phyloP scores from a whole-genome alignment of 176 grass and related monocot species.

The Tuctoria greenei region DNA sequence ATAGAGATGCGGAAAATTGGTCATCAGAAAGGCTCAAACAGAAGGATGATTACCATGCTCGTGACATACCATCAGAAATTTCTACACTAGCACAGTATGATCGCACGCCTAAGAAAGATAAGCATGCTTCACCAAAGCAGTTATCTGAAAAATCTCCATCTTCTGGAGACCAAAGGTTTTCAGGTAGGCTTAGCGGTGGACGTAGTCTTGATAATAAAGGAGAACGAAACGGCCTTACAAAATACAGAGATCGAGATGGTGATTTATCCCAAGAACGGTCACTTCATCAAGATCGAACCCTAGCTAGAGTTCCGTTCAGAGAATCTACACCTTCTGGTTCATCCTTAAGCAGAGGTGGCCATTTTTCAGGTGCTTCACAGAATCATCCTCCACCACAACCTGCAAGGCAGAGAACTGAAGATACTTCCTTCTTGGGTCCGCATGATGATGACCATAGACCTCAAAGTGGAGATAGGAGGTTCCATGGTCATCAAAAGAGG shows the following conservation, averaged over 20 bases:
- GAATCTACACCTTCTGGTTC: constrained; percentile 77
- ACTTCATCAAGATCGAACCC: constrained; percentile 55
- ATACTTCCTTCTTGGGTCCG: constrained; percentile 51
- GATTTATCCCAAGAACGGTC: constrained; percentile 55
- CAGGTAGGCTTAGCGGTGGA: constrained; percentile 59
- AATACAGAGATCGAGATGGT: constrained; percentile 77
- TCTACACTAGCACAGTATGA: constrained; percentile 54
- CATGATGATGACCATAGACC: constrained; percentile 76
- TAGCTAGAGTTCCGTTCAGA: constrained; percentile 52
- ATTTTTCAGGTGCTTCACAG: constrained; percentile 57
- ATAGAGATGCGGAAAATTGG: constrained; percentile 58
- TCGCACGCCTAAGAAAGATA: constrained; percentile 67
- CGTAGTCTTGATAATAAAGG: constrained; percentile 59
- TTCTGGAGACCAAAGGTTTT: constrained; percentile 66
- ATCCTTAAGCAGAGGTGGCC: constrained; percentile 57
- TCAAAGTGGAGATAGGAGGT: constrained; percentile 62
- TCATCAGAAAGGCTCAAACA: constrained; percentile 58
- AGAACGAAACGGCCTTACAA: constrained; percentile 51
- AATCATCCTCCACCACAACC: constrained; percentile 56
- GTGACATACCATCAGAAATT: constrained; percentile 55
- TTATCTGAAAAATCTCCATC: constrained; percentile 68
- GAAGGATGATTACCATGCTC: constrained; percentile 64
- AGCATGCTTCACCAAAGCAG: constrained; percentile 60
- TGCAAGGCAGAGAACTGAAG: constrained; percentile 56
- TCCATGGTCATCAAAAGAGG: constrained; percentile 64